phyloP scores from a whole-genome alignment of 345 rosid genomes.

The Euclidium syriacum region DNA sequence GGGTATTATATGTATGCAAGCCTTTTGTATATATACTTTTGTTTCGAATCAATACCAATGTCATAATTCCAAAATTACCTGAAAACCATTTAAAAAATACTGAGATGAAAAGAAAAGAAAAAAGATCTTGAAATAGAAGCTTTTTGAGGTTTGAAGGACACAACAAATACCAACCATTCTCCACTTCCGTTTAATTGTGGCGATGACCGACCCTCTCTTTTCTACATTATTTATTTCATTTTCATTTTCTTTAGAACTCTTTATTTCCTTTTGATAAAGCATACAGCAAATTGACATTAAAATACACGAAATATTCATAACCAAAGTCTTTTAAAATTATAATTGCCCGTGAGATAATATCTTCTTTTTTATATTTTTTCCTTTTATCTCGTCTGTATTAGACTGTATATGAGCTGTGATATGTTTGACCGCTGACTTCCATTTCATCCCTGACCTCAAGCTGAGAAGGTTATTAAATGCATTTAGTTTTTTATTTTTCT shows the following conservation, averaged over 20 bases:
- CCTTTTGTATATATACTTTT: too few relatives aligned
- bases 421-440: slow-evolving; percentile 29
- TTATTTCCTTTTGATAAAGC: slow-evolving; percentile 19
- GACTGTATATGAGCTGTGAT: slow-evolving; percentile 24
- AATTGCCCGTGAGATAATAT: slow-evolving; percentile 21
- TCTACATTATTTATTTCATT: background rate
- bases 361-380: slow-evolving; percentile 9
- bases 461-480: background rate
- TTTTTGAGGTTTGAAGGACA: slow-evolving; percentile 24
- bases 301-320: slow-evolving; percentile 23
- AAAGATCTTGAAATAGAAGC: slow-evolving; percentile 14
- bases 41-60: background rate
- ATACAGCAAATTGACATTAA: slow-evolving; percentile 21
- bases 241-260: background rate
- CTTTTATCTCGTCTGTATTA: slow-evolving; percentile 5
- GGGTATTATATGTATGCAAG: too few relatives aligned
- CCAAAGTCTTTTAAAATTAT: slow-evolving; percentile 9
- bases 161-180: slow-evolving; percentile 36
- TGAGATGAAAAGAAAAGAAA: slow-evolving; percentile 16
- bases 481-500: background rate
- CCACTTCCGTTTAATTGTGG: slow-evolving; percentile 30
- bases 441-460: slow-evolving; percentile 20
- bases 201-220: slow-evolving; percentile 30
- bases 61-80: background rate
- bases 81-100: background rate